Evolutionary conservation across 441 rosid genomes (phyloP), one percentile per base, ranked within the genome.

Genomic region (Raphanus hybrid): DNA sequence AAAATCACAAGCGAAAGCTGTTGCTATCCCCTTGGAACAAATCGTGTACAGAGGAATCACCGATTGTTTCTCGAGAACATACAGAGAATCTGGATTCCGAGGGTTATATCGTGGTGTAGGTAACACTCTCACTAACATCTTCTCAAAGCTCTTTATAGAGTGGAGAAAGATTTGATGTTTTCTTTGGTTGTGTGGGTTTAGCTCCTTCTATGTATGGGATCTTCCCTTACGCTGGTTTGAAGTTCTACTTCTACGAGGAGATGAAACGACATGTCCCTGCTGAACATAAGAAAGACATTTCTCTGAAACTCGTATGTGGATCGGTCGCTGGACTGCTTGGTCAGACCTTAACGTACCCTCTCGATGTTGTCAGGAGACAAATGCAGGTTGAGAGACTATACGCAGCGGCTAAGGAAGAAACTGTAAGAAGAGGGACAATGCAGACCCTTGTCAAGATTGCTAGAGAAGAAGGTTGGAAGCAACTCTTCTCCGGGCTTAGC

Each of bases 331-430:
- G 96, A 80, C 83, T 92, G 68, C 67, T 92, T 80, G 97, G 97
- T 54, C 99, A 94, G 86, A 94, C 99, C 14, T 89, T 94, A 87
- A 91, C 97, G 10, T 94, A 91, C 76, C 97, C 97, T 63, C 97
- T 94, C 16, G 99, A 94, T 77, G 99, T 92, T 68, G 99, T 94
- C 71, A 89, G 97, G 85, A 94, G 99, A 87, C 96, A 94, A 76
- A 92, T 94, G 97, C 97, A 91, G 97, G 98, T 90, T 59, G 84
- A 94, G 87, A 85, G 90, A 71, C 87, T 92, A n/a, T 77, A 67
- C 45, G 79, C 76, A 9, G 79, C 88, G 2, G 85, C 66, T 57
- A 71, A 82, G 62, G 80, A 85, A 62, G 90, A 87, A 75, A 69
- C 89, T 18, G 43, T 32, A 57, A 1, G 78, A 70, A 85, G 80